Base-by-base conservation (phyloP, 257 asterid genomes). In the Capsicum chinense region DNA sequence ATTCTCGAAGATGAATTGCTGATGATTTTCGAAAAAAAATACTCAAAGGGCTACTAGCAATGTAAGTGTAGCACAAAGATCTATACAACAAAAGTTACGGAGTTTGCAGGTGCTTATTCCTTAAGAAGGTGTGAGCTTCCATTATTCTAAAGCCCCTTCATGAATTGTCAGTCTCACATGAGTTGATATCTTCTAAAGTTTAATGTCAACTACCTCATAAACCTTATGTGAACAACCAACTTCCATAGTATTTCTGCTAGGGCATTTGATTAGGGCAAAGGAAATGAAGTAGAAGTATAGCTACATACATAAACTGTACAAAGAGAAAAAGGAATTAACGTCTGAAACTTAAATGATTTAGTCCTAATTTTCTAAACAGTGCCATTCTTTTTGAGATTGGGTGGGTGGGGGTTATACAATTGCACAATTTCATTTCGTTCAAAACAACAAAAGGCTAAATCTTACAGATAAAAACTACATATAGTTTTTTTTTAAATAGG, bases 111-210 rank as follows among this genome's bases (percentile, higher is more conserved):
- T 69, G 79, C 33, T 39, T 56, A 39, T 69, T 42, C 79, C 33
- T 39, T 15, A 68, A 68, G 73, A 66, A 66, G 76, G 76, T 68
- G 50, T 37, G 50, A 67, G 37, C 21, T 67, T 21, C 74, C 76
- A 67, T 68, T 42, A 17, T 70, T 16, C 33, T 42, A 17, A 69
- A 69, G 26, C 56, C 21, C 79, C 79, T 69, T 70, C 79, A 70
- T 70, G 8, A 17, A 42, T 69, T 69, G 74, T 35, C 50, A 67
- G 56, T 69, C 56, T 39, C 78, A 69, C 21, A 69, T 9, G 21
- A 26, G 33, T 26, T 26, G 4, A 69, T 16, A 39, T 9, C 79
- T 70, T 70, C 37, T n/a, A 16, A 50, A 70, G 37, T 17, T 17
- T n/a, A 5, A n/a, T 70, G 35, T 5, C 57, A 44, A 10, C 57